Percentiles rank a stretch among this genome's conserved stretches.
phyloP scores from a whole-genome alignment of 2,329 filamentous ascomycete species.

The Penicillium verrucosum region DNA sequence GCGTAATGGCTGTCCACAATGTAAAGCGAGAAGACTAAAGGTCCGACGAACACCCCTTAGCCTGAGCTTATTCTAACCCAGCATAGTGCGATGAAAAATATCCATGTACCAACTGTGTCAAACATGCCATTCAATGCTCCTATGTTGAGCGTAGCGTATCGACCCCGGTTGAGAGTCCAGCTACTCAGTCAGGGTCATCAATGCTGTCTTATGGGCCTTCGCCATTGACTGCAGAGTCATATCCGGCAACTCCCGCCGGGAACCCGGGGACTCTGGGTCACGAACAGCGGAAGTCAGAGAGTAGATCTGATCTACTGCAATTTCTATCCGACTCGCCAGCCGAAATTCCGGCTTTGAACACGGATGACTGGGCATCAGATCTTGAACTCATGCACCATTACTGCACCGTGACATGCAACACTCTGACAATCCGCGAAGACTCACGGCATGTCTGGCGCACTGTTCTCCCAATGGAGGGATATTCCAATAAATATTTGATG shows the following conservation, averaged over 20 bases:
- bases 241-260: conserved; percentile 3
- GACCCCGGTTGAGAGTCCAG: conserved; percentile 2
- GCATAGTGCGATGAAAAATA: conserved; percentile 27
- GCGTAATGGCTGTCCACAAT: conserved; percentile 28
- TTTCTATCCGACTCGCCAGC: conserved; percentile 7
- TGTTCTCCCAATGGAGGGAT: conserved; percentile 29
- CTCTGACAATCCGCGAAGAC: conserved; percentile 17
- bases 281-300: conserved; percentile 1
- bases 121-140: conserved; percentile 23
- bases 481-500: conserved; percentile 32
- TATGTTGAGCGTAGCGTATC: conserved; percentile 11
- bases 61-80: neutral
- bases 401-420: conserved; percentile 34
- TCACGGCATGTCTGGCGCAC: conserved; percentile 30
- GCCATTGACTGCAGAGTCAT: neutral
- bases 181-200: conserved; percentile 2
- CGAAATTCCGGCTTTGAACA: neutral
- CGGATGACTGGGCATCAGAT: conserved; percentile 28
- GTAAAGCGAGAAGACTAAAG: conserved; percentile 26
- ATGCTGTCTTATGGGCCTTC: neutral
- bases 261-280: neutral
- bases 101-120: conserved; percentile 27
- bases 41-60: neutral
- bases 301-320: conserved; percentile 10
- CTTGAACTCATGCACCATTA: conserved; percentile 45